phyloP scores from a whole-genome alignment of 768 basidiomycete genomes.

The Tubosaeta sp. region DNA sequence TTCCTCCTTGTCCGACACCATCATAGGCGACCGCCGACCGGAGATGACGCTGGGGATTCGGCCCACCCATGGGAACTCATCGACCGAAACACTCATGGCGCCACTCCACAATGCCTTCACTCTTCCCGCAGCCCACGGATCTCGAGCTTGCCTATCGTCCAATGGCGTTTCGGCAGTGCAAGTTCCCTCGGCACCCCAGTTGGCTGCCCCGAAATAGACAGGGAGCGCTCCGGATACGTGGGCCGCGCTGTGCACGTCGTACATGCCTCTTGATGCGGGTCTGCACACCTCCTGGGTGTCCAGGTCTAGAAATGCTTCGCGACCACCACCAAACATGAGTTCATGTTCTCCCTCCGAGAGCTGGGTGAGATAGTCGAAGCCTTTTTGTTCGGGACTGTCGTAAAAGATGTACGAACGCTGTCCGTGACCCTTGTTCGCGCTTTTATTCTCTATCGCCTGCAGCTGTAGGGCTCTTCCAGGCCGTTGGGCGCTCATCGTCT shows the following conservation, averaged over 20 bases:
- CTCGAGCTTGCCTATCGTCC: conserved; percentile 5
- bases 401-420: conserved; percentile 58
- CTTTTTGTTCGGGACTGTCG: conserved; percentile 33
- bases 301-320: conserved; percentile 24
- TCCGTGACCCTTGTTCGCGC: conserved; percentile 30
- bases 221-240: conserved; percentile 49
- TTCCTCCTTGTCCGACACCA: conserved; percentile 2
- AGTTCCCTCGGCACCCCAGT: conserved; percentile 41
- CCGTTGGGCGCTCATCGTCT: conserved; percentile 62
- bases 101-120: conserved; percentile 63
- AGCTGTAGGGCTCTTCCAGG: conserved; percentile 38
- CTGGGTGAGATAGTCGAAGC: conserved; percentile 70
- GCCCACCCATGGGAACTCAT: conserved; percentile 68
- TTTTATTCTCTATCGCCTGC: neutral
- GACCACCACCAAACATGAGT: conserved; percentile 68
- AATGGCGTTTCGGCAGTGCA: conserved; percentile 9
- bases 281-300: conserved; percentile 15
- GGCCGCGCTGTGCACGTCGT: conserved; percentile 34
- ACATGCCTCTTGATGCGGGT: conserved; percentile 27
- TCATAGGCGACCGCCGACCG: conserved; percentile 31
- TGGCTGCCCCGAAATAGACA: conserved; percentile 45
- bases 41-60: conserved; percentile 49
- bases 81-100: conserved; percentile 57
- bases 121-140: conserved; percentile 39
- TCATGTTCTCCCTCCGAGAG: conserved; percentile 41